Evolutionary conservation across 805 yeast species (phyloP).

Genomic region (Wickerhamomyces silvicola): DNA sequence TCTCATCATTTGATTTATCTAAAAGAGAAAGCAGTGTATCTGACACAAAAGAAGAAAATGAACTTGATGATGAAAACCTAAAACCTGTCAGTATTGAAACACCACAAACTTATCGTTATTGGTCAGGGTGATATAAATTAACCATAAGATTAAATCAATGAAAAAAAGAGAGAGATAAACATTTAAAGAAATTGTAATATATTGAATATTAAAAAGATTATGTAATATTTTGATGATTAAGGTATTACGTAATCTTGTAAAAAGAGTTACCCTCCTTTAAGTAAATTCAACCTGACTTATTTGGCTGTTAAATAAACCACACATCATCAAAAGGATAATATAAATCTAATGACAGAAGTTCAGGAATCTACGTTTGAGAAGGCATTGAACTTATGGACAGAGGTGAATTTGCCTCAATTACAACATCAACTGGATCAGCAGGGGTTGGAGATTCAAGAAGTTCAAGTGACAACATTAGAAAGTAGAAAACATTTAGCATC

Average conservation of each 20-base stretch:
- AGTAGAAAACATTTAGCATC: conserved; percentile 73
- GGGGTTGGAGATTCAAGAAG: conserved; percentile 64
- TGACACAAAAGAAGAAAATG: conserved; percentile 16
- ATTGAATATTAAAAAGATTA: too few species aligned
- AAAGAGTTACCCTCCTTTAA: too few species aligned
- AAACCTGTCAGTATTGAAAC: conserved; percentile 56
- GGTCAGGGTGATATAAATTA: too few species aligned
- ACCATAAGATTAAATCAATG: too few species aligned
- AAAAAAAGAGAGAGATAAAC: too few species aligned
- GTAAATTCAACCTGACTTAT: too few species aligned
- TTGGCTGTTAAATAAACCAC: too few species aligned
- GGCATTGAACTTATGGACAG: conserved; percentile 72
- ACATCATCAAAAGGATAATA: too few species aligned
- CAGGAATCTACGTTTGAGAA: conserved; percentile 22
- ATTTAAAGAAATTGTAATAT: too few species aligned
- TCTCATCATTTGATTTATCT: conserved; percentile 20
- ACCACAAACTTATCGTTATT: conserved; percentile 58
- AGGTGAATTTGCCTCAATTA: conserved; percentile 59
- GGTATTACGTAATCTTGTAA: too few species aligned
- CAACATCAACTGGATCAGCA: conserved; percentile 72
- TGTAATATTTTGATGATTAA: too few species aligned
- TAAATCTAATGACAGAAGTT: too few species aligned
- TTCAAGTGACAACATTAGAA: conserved; percentile 60
- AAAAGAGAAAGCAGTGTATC: conserved; percentile 13
- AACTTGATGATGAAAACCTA: conserved; percentile 29